A percentile compares a stretch with the other conserved stretches of the same genome.
phyloP scores from a whole-genome alignment of 495 filamentous ascomycete genomes.

The Penicillium salamii region DNA sequence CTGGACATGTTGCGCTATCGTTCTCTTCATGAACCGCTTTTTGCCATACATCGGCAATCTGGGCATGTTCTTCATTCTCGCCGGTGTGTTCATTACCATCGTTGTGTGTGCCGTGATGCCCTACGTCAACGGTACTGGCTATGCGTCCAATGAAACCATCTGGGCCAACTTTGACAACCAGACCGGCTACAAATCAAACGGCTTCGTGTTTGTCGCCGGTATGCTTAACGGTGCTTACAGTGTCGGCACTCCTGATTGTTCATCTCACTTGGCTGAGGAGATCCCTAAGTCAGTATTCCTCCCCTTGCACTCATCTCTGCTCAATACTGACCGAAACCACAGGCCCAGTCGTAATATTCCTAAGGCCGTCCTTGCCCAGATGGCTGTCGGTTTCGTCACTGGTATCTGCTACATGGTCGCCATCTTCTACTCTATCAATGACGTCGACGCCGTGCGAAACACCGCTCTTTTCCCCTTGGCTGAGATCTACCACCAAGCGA shows the following conservation, averaged over 20 bases:
- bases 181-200: conserved; percentile 66
- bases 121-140: conserved; percentile 34
- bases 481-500: conserved; percentile 77
- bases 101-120: conserved; percentile 78
- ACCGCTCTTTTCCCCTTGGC: conserved; percentile 68
- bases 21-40: conserved; percentile 67
- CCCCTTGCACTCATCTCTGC: neutral
- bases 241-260: conserved; percentile 74
- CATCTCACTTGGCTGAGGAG: conserved; percentile 81
- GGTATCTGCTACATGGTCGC: conserved; percentile 50
- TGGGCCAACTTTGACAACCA: conserved; percentile 64
- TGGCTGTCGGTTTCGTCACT: conserved; percentile 47
- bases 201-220: conserved; percentile 75
- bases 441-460: conserved; percentile 35
- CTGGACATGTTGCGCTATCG: conserved; percentile 61
- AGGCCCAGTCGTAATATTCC: conserved; percentile 48
- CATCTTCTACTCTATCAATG: conserved; percentile 51
- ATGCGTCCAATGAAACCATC: conserved; percentile 57
- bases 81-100: conserved; percentile 67
- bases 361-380: conserved; percentile 51
- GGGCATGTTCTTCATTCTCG: conserved; percentile 67
- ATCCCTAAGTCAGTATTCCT: conserved; percentile 54
- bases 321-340: neutral
- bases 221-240: conserved; percentile 86
- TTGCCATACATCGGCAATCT: conserved; percentile 65